These are phyloP conservation scores for Alternaria novae-zelandiae DNA, from an alignment of 2,329 filamentous ascomycete species.

Conservation along the genomic window DNA sequence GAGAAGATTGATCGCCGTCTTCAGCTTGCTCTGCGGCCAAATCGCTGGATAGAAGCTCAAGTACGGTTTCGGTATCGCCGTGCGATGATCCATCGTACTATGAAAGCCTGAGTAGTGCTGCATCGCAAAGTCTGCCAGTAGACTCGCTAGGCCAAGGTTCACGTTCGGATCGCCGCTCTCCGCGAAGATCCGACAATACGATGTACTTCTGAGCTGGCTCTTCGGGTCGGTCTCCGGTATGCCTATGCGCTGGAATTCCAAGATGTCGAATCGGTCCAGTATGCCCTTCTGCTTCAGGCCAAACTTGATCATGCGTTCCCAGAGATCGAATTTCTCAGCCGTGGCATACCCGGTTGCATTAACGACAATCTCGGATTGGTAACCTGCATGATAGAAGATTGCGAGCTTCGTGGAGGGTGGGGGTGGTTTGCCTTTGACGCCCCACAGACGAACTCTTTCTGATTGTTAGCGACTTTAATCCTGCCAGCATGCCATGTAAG, in stretches of 20 bases:
- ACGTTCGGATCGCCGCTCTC: slow-evolving; percentile 28
- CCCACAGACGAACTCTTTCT: slow-evolving; percentile 44
- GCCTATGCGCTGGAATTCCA: slow-evolving; percentile 60
- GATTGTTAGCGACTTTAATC: not conserved
- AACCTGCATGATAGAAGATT: slow-evolving; percentile 49
- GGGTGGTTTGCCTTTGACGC: slow-evolving; percentile 49
- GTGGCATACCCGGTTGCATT: slow-evolving; percentile 54
- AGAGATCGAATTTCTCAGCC: slow-evolving; percentile 56
- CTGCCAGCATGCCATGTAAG: too few relatives aligned
- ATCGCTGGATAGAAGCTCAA: slow-evolving; percentile 43
- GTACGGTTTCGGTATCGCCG: slow-evolving; percentile 38
- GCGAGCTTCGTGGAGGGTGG: slow-evolving; percentile 52
- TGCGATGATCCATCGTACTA: slow-evolving; percentile 36
- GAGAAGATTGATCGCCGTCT: slow-evolving; percentile 47
- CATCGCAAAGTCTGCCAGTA: slow-evolving; percentile 37
- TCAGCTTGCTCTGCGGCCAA: slow-evolving; percentile 33
- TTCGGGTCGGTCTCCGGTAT: slow-evolving; percentile 34
- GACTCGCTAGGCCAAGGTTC: slow-evolving; percentile 30
- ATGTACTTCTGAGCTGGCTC: slow-evolving; percentile 40
- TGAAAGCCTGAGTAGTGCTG: slow-evolving; percentile 43
- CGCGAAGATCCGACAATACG: slow-evolving; percentile 43
- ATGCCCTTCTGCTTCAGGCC: slow-evolving; percentile 50
- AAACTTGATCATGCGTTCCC: slow-evolving; percentile 56
- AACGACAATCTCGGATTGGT: slow-evolving; percentile 47
- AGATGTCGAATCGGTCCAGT: slow-evolving; percentile 53